Evolutionary conservation across 768 basidiomycete genomes (phyloP).

Genomic region (Serendipita vermifera): DNA sequence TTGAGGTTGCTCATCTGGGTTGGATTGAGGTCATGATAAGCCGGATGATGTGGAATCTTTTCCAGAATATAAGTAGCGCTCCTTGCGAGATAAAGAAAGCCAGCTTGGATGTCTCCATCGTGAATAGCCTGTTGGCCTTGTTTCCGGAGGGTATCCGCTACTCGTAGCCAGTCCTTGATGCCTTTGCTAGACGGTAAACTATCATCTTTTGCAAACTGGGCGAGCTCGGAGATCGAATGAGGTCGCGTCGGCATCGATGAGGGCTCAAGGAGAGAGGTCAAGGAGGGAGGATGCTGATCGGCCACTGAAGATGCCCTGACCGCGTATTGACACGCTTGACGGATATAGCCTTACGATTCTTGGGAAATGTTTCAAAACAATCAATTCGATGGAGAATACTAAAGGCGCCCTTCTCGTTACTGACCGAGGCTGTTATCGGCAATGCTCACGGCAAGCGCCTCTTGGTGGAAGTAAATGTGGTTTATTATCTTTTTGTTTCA

Average conservation of each 20-base stretch:
- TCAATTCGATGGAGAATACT: too few species aligned
- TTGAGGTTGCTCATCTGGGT: conserved; percentile 55
- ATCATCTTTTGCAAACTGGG: conserved; percentile 13
- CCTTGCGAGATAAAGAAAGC: conserved; percentile 57
- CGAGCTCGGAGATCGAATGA: conserved; percentile 18
- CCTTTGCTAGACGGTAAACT: conserved; percentile 9
- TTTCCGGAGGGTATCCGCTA: conserved; percentile 14
- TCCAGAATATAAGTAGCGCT: conserved; percentile 70
- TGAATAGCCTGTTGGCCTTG: conserved; percentile 12
- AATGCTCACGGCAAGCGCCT: too few species aligned
- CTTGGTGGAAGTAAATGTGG: too few species aligned
- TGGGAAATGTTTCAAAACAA: too few species aligned
- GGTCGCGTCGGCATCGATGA: conserved; percentile 8
- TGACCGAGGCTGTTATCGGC: too few species aligned
- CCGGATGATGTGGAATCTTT: conserved; percentile 58
- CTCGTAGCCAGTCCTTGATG: conserved; percentile 17
- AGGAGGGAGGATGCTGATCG: too few species aligned
- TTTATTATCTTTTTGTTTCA: too few species aligned
- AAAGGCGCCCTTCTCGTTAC: too few species aligned
- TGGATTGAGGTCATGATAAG: conserved; percentile 44
- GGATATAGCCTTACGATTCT: too few species aligned
- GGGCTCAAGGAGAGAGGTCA: too few species aligned
- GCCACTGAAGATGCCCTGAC: too few species aligned
- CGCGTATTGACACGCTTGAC: too few species aligned
- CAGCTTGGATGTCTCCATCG: conserved; percentile 47